Evolutionary conservation across 768 basidiomycete species (phyloP), one percentile per base, ranked within the genome.

Genomic region (Chalciporus pseudorubinellus): DNA sequence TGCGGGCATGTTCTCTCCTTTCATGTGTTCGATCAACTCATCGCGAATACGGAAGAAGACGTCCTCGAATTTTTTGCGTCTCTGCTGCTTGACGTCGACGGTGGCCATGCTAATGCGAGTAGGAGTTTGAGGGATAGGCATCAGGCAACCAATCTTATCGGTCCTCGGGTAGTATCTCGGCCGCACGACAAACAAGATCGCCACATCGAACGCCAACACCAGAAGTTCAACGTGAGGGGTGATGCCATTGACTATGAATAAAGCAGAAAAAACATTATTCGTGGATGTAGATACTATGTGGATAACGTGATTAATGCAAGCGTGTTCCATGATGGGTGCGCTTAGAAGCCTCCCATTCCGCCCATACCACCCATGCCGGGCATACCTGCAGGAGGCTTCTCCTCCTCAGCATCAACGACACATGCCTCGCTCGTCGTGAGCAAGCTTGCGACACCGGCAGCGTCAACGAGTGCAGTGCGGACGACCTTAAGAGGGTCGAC

Each of bases 401-500:
- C 82, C 65, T 97, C 93, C 58, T 89, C 87, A 13, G 86, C 90
- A 44, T 98, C 93, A 20, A 98, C 94, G 36, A 98, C 81, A 67
- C 90, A 89, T 38, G 83, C 87, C 76, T 98, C 95, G 60, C 87
- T 90, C 46, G 95, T 98, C 43, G 93, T 93, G 71, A 98, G 74
- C 69, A 98, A 73, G 56, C 85, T 89, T 4, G 95, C 92, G n/a
- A 98, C 95, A 65, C 95, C 94, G 20, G 81, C 77, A 0, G 95
- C 95, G 66, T 98, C 95, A 2, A 95, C 84, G 24, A 98, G 77
- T 2, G 93, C 93, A 3, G 93, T 95, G 61, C 92, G 77, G 45
- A 97, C 95, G 45, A 98, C 95, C 82, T 95, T 95, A 54, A 95
- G 76, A 1, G 94, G 95, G 74, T 98, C 95, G 40, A 98, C 87